These are phyloP conservation scores for Botryotinia convoluta DNA, from an alignment of 2,329 filamentous ascomycete species.

Conservation along the genomic window DNA sequence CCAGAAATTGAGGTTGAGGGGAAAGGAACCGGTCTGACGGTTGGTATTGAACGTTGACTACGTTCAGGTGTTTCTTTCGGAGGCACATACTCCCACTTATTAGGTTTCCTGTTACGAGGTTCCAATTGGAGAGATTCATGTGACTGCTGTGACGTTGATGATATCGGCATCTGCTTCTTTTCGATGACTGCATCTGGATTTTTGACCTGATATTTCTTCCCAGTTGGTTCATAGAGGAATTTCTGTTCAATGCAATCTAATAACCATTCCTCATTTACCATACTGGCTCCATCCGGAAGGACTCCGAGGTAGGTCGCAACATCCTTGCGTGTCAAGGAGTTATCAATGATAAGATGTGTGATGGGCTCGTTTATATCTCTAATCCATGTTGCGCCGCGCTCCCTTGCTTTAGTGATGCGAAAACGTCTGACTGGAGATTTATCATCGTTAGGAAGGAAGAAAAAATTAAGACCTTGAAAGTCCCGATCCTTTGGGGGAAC, in stretches of 20 bases:
- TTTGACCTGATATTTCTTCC: constrained; percentile 56
- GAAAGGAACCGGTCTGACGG: not conserved
- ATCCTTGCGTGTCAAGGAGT: constrained; percentile 60
- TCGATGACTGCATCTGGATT: constrained; percentile 16
- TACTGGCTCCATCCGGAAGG: constrained; percentile 42
- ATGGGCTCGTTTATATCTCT: constrained; percentile 53
- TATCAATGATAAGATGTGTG: constrained; percentile 80
- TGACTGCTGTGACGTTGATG: constrained; percentile 14
- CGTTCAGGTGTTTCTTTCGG: constrained; percentile 42
- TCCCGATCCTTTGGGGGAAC: constrained; percentile 55
- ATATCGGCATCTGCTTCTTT: not conserved
- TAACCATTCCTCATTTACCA: constrained; percentile 69
- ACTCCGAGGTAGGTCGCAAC: constrained; percentile 54
- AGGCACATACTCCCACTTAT: constrained; percentile 41
- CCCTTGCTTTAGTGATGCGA: constrained; percentile 71
- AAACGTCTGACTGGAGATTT: constrained; percentile 62
- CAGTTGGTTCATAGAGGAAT: constrained; percentile 55
- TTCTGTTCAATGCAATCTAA: constrained; percentile 64
- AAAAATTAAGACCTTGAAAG: constrained; percentile 62
- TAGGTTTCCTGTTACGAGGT: constrained; percentile 40
- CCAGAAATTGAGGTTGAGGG: not conserved
- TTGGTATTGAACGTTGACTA: constrained; percentile 26
- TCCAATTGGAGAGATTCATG: constrained; percentile 48
- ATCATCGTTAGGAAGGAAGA: constrained; percentile 81
- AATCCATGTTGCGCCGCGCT: constrained; percentile 73